Evolutionary conservation across 176 grass and related monocot species (phyloP).

Genomic region (Aegilops longissima): DNA sequence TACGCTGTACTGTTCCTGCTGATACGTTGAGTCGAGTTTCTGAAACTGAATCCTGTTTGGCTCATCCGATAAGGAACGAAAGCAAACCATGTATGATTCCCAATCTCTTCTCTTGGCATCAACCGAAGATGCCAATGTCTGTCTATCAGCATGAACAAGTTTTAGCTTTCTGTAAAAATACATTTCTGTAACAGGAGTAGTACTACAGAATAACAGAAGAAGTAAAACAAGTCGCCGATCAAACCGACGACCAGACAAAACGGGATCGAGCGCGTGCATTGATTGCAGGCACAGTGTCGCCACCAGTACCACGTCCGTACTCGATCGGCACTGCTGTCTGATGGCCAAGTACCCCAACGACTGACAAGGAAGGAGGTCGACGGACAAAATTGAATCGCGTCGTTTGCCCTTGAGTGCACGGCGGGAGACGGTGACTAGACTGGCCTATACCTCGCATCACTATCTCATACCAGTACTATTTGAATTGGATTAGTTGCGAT

Average conservation of each 20-base stretch:
- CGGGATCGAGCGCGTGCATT: neutral
- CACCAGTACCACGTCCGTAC: neutral
- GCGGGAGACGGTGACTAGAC: neutral
- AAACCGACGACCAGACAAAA: neutral
- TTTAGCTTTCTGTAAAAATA: too few relatives aligned
- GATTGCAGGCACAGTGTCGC: neutral
- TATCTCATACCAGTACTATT: too few relatives aligned
- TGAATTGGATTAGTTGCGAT: too few relatives aligned
- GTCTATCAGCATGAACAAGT: neutral
- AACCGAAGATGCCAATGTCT: neutral
- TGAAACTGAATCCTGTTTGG: neutral
- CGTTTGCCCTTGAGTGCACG: neutral
- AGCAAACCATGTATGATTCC: neutral
- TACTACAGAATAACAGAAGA: neutral
- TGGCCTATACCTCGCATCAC: neutral
- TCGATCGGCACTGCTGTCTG: neutral
- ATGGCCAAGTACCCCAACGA: neutral
- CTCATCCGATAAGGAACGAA: neutral
- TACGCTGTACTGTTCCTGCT: too few relatives aligned
- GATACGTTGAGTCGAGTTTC: neutral
- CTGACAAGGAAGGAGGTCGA: constrained; percentile 8
- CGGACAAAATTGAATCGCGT: neutral
- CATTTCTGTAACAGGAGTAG: too few relatives aligned
- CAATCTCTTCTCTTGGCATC: neutral
- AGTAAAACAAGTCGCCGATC: neutral